Evolutionary conservation across 306 rosid species (phyloP), one percentile per base, ranked within the genome.

Genomic region (Erythrophleum fordii): DNA sequence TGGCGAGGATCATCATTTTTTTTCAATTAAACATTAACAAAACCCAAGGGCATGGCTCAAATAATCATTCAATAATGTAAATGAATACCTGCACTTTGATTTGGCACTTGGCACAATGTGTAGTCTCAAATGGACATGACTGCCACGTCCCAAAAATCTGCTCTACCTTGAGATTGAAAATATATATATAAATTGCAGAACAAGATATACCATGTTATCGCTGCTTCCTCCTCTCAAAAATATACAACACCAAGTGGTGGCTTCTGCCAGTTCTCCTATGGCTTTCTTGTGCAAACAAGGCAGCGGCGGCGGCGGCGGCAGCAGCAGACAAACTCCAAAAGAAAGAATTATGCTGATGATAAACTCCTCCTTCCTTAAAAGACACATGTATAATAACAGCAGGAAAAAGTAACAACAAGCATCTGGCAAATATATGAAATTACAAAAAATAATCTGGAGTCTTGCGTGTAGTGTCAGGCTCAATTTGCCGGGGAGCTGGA

Each of bases 361-460:
- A 88, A 78, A 76, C 77, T 82, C 83, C 78, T 77, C 90, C 84
- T 81, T 75, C 78, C 70, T 85, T 83, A 80, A 85, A 41, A 85
- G 93, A 90, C 87, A 83, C 91, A 91, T 88, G 92, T 92, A 88
- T 88, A 89, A 82, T 69, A 72, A 76, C 31, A 72, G 90, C 85
- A 82, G 87, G 80, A 80, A 84, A 83, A 87, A 83, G 69, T 85
- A 91, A 80, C 89, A 81, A 88, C 88, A 84, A 76, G 83, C 86
- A 74, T 49, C 83, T 64, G 83, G 76, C 41, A 74, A 81, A 85
- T 59, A 83, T 73, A 73, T 71, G 77, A 82, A 88, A 87, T 92
- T 85, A 95, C 89, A 95, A 93, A 95, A 95, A 95, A 88, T 95
- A 95, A 81, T 95, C 99, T 1, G 99, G 99, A 73, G 99, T 95